Base-by-base conservation (phyloP, 1,139 yeast genomes). In the Blastobotrys serpentis region DNA sequence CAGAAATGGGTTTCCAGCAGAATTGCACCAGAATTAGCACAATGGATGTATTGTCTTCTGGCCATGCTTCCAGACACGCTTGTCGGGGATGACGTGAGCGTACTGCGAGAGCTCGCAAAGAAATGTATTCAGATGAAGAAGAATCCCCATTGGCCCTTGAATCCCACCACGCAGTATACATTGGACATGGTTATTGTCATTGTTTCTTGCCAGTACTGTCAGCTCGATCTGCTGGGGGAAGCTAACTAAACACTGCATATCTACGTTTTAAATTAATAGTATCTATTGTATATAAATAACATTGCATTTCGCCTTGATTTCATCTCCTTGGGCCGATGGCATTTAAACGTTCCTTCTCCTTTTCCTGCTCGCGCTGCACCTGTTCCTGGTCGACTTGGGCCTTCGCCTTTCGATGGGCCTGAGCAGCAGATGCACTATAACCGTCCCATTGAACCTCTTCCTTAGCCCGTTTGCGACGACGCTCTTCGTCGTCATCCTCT, bases 11-110 rank as follows among this genome's bases (percentile, higher is more conserved):
- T 61, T 21, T 51, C 64, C 6, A 53, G 53, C 5, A 51, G 39
- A 19, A 44, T 57, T 43, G 52, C 60, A 3, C 44, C 43, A 10
- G 49, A 48, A 5, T 43, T 66, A 36, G 52, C 59, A 4, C 46
- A 49, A 4, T 76, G 80, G 80, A 55, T 73, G 1, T 69, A 68
- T 52, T 64, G 64, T 1, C 52, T 72, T 14, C 58, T 76, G 17
- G 63, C 66, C 8, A 62, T 72, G 2, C 52, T 72, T 5, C 76
- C 76, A 3, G 66, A 61, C 19, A 55, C 68, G 1, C 47, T 74
- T 16, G 62, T 62, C 8, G 67, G 69, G 0, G 63, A 67, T 5
- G 76, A 74, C 38, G 48, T 71, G 2, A 64, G 76, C 7, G 58
- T 67, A 7, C 51, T 76, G 33, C 62, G 80, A 16, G 63, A 65